These are phyloP conservation scores for Trichoderma breve DNA, from an alignment of 2,329 filamentous ascomycete genomes.

Conservation along the genomic window DNA sequence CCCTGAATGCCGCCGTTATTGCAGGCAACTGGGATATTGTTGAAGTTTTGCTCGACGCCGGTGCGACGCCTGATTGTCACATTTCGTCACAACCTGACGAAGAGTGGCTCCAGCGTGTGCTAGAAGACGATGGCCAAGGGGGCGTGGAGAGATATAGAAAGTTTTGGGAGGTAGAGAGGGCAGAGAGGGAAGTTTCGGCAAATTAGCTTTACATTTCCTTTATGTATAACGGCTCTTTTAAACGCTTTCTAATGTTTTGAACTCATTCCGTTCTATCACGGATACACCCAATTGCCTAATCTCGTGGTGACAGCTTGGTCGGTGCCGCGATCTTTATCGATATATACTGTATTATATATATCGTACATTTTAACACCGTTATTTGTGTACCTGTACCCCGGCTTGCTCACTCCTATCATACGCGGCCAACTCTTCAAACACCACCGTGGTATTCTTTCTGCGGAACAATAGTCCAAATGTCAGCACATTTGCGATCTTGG, in stretches of 20 bases:
- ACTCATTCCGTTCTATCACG: neutral
- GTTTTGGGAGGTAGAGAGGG: neutral
- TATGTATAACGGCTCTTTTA: neutral
- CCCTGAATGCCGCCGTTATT: constrained; percentile 17
- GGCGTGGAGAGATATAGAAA: neutral
- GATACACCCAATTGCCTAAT: neutral
- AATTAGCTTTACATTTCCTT: neutral
- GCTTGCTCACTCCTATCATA: neutral
- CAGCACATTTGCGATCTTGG: neutral
- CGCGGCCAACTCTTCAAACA: neutral
- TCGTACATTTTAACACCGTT: neutral
- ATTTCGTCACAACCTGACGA: neutral
- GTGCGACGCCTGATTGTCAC: constrained; percentile 16
- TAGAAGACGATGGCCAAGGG: neutral
- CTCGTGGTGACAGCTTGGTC: neutral
- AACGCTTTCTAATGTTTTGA: neutral
- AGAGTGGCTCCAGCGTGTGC: neutral
- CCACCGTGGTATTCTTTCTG: neutral
- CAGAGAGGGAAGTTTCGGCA: neutral
- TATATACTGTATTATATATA: neutral
- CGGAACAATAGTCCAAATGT: neutral
- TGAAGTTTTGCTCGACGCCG: constrained; percentile 12
- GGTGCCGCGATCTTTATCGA: neutral
- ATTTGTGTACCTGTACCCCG: neutral
- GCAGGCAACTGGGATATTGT: constrained; percentile 8